phyloP scores from a whole-genome alignment of 805 yeast species.

The Schwanniomyces yamadae region DNA sequence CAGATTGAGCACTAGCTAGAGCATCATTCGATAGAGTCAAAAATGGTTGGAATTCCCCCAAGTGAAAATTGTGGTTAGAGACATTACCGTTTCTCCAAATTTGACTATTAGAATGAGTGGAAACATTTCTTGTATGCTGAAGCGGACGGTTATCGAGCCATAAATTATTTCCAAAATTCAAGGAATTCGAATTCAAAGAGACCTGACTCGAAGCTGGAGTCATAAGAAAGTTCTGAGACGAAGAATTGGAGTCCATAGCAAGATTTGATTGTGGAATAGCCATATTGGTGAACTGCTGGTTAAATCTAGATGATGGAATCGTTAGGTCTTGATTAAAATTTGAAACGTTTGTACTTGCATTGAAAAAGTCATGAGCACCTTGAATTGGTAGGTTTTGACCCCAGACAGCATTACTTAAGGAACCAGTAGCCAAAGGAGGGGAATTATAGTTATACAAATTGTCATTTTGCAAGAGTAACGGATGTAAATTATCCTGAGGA shows the following conservation, averaged over 20 bases:
- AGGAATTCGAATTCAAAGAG: neutral
- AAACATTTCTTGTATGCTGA: slow-evolving; percentile 17
- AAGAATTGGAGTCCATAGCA: neutral
- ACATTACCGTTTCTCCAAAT: slow-evolving; percentile 22
- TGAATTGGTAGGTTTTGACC: neutral
- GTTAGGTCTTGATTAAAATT: slow-evolving; percentile 5
- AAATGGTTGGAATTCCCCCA: slow-evolving; percentile 16
- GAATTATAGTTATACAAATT: slow-evolving; percentile 3
- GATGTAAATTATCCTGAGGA: slow-evolving; percentile 1
- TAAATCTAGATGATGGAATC: slow-evolving; percentile 1
- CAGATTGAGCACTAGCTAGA: no score
- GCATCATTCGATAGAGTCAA: no score
- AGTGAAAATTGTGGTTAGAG: slow-evolving; percentile 7
- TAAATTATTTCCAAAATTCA: slow-evolving; percentile 6
- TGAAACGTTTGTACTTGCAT: slow-evolving; percentile 1
- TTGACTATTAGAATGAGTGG: slow-evolving; percentile 12
- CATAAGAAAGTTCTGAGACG: neutral
- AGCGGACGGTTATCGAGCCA: slow-evolving; percentile 9
- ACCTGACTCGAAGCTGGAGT: slow-evolving; percentile 3
- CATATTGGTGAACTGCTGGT: slow-evolving; percentile 2
- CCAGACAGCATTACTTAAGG: slow-evolving; percentile 2
- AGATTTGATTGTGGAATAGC: slow-evolving; percentile 1
- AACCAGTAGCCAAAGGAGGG: neutral
- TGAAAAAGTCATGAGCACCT: neutral
- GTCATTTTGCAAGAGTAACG: neutral